phyloP scores from a whole-genome alignment of 2,329 filamentous ascomycete species.

The Pseudopithomyces chartarum region DNA sequence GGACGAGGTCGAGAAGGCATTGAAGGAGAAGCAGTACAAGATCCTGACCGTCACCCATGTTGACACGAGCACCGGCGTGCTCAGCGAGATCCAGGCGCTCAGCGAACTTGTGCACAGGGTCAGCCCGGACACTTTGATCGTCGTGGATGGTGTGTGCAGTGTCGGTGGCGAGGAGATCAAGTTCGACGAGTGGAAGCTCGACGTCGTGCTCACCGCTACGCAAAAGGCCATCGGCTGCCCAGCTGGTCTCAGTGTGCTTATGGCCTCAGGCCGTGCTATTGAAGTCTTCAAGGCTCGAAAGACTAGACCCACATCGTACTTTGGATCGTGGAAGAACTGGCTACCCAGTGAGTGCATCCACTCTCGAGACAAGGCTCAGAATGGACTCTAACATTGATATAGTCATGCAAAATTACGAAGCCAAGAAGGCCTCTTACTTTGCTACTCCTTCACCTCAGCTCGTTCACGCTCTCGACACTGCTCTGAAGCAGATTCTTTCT shows the following conservation, averaged over 20 bases:
- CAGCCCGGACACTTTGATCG: constrained; percentile 86
- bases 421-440: constrained; percentile 96
- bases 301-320: constrained; percentile 84
- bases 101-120: constrained; percentile 82
- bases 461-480: constrained; percentile 88
- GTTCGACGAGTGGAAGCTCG: constrained; percentile 93
- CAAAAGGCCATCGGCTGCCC: constrained; percentile 98
- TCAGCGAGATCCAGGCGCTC: constrained; percentile 86
- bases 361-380: background rate
- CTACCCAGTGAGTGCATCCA: constrained; percentile 68
- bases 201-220: constrained; percentile 89
- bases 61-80: constrained; percentile 93
- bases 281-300: constrained; percentile 79
- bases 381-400: constrained; percentile 11
- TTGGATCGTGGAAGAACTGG: constrained; percentile 97
- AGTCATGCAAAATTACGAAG: constrained; percentile 99
- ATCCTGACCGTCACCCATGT: constrained; percentile 93
- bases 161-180: constrained; percentile 94
- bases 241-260: constrained; percentile 90
- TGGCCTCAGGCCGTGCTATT: constrained; percentile 89
- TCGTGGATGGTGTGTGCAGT: constrained; percentile 97
- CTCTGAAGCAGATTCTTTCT: constrained; percentile 83
- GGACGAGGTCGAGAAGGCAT: constrained; percentile 82
- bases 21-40: constrained; percentile 93
- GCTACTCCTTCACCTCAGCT: constrained; percentile 95